A percentile compares a stretch with the other conserved stretches of the same genome.
Evolutionary conservation across 23 red algal species (phyloP).

Genomic region (Gracilaria vermiculophylla): DNA sequence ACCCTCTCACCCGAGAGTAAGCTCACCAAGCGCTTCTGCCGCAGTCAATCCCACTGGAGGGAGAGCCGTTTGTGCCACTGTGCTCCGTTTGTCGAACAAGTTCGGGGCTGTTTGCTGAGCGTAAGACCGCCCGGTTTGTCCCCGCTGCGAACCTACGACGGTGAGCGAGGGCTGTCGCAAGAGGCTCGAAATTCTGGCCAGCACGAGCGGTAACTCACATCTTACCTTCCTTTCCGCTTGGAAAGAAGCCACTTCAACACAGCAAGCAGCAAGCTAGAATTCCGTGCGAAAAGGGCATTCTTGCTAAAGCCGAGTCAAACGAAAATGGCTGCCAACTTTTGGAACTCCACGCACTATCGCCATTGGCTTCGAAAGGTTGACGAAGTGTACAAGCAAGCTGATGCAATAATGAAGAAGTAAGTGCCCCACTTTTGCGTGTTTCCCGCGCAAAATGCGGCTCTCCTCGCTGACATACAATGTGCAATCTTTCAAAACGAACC

Average conservation of each 20-base stretch:
- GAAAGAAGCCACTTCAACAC: not conserved
- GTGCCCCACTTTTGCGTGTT: not conserved
- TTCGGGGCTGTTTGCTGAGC: not conserved
- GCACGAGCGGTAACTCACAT: too few species aligned
- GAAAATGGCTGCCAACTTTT: slow-evolving; percentile 86
- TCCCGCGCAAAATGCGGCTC: not conserved
- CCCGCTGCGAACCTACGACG: too few species aligned
- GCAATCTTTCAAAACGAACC: not conserved
- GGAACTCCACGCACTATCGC: slow-evolving; percentile 78
- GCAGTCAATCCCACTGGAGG: not conserved
- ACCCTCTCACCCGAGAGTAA: too few species aligned
- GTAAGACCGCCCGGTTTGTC: not conserved
- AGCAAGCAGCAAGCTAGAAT: not conserved
- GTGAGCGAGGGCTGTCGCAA: too few species aligned
- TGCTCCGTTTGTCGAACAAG: not conserved
- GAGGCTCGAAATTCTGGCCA: too few species aligned
- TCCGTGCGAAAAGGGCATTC: not conserved
- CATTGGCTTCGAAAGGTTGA: slow-evolving; percentile 72
- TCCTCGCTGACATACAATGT: not conserved
- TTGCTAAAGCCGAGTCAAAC: not conserved
- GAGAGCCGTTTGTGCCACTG: not conserved
- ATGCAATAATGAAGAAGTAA: slow-evolving; percentile 53
- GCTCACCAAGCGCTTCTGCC: too few species aligned
- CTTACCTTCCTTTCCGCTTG: too few species aligned
- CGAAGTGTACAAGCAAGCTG: slow-evolving; percentile 33